These are phyloP conservation scores for Xanthoconium separans DNA, from an alignment of 1,284 basidiomycete genomes.

Conservation along the genomic window DNA sequence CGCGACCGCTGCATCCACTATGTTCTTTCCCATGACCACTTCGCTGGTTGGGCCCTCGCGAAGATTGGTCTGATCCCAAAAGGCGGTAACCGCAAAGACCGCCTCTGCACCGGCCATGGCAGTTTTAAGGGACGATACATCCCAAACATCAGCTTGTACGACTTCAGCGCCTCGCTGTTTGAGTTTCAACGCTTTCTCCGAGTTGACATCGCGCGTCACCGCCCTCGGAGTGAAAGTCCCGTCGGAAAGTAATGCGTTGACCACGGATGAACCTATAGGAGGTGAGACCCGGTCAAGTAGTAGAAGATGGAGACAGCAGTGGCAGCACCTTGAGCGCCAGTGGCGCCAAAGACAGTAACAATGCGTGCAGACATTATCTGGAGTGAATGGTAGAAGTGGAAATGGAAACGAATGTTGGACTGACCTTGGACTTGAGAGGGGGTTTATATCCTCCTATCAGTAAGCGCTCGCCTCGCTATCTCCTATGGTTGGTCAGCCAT, in stretches of 20 bases:
- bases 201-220: constrained; percentile 31
- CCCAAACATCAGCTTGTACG: constrained; percentile 33
- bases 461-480: too few relatives aligned
- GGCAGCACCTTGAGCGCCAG: constrained; percentile 22
- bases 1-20: constrained; percentile 33
- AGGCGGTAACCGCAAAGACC: constrained; percentile 24
- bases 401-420: background rate
- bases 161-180: constrained; percentile 34
- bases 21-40: constrained; percentile 35
- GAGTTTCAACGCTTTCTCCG: constrained; percentile 29
- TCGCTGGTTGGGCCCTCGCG: constrained; percentile 24
- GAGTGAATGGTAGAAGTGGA: background rate
- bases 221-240: constrained; percentile 34
- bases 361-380: constrained; percentile 18
- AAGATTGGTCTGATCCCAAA: constrained; percentile 22
- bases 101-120: too few relatives aligned
- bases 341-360: constrained; percentile 26
- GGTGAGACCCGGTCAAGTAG: background rate
- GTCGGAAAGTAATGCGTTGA: constrained; percentile 29
- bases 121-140: constrained; percentile 11
- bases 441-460: too few relatives aligned
- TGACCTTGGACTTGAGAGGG: too few relatives aligned
- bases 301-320: background rate
- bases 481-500: too few relatives aligned
- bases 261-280: background rate